A percentile compares a stretch with the other conserved stretches of the same genome.
phyloP scores from a whole-genome alignment of 2,329 filamentous ascomycete genomes.

The Paecilomyces sp. region DNA sequence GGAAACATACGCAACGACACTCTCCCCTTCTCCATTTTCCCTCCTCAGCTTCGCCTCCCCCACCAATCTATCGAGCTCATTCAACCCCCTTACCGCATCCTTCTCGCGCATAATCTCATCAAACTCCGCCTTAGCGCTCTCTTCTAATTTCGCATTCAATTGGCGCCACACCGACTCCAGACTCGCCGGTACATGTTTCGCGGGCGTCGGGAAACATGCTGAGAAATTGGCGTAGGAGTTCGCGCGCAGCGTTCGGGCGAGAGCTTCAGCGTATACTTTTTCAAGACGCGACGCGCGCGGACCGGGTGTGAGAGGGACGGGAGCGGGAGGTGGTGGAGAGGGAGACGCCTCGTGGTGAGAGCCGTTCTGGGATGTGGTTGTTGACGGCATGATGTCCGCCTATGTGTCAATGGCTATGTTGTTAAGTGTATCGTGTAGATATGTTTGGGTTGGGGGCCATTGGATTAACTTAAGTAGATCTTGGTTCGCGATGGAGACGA shows the following conservation, averaged over 20 bases:
- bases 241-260: conserved; percentile 53
- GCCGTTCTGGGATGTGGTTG: not conserved
- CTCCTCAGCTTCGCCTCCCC: conserved; percentile 51
- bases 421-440: not conserved
- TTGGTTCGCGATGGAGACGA: not conserved
- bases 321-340: conserved; percentile 47
- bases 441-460: not conserved
- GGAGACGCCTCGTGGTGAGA: conserved; percentile 27
- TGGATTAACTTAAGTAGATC: not conserved
- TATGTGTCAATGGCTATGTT: not conserved
- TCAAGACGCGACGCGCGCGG: conserved; percentile 54
- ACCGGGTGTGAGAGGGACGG: conserved; percentile 49
- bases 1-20: conserved; percentile 40
- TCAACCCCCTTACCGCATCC: conserved; percentile 51
- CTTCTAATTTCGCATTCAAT: conserved; percentile 52
- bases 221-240: conserved; percentile 57
- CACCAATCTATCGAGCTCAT: conserved; percentile 54
- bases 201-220: conserved; percentile 57
- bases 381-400: not conserved
- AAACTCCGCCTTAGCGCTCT: conserved; percentile 52
- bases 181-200: conserved; percentile 49
- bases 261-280: conserved; percentile 53
- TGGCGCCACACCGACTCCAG: conserved; percentile 53
- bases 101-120: conserved; percentile 53
- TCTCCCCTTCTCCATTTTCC: conserved; percentile 34